Base-by-base conservation (phyloP, 1,139 yeast species). In the Lodderomyces beijingensis region DNA sequence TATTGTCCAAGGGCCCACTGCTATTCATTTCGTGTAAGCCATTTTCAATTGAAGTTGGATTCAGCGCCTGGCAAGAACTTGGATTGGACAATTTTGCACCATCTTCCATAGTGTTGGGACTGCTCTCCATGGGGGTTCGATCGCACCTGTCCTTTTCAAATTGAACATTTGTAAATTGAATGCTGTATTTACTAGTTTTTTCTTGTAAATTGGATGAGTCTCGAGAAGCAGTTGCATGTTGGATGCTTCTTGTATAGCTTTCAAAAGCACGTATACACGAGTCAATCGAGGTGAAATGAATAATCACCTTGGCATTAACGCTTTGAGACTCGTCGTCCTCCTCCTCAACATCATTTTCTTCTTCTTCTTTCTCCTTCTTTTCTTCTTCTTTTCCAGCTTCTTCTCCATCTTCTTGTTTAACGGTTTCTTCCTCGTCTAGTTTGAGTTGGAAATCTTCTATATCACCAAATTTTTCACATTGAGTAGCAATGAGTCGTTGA, bases 251-350 rank as follows among this genome's bases (percentile, higher is more conserved):
- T 22, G 45, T 42, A 37, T 52, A 55, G 38, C 43, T 47, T 42
- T 68, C 74, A 37, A 55, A 65, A 23, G 62, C 45, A 35, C 55
- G 59, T 20, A 68, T 63, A 14, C 69, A 63, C 3, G 67, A 44
- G 38, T 66, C 73, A 15, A 68, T 65, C 2, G 69, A 58, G 11
- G 62, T 58, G 37, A 59, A 68, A 43, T 67, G 73, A 10, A 62
- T 50, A 18, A 49, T 31, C 4, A 46, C 49, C 19, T 26, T 16
- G 5, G 5, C 29, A n/a, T 12, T 16, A n/a, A n/a, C 29, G 7
- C 5, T 26, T 16, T 12, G 10, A 4, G 21, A 15, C 4, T 30
- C 16, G 13, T 29, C 20, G 4, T 12, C 20, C 5, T 13, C 5
- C 17, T 14, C 14, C n/a, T 12, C 14, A 4, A n/a, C 4, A 7